phyloP scores from a whole-genome alignment of 768 basidiomycete genomes.

The Trametes cingulata region DNA sequence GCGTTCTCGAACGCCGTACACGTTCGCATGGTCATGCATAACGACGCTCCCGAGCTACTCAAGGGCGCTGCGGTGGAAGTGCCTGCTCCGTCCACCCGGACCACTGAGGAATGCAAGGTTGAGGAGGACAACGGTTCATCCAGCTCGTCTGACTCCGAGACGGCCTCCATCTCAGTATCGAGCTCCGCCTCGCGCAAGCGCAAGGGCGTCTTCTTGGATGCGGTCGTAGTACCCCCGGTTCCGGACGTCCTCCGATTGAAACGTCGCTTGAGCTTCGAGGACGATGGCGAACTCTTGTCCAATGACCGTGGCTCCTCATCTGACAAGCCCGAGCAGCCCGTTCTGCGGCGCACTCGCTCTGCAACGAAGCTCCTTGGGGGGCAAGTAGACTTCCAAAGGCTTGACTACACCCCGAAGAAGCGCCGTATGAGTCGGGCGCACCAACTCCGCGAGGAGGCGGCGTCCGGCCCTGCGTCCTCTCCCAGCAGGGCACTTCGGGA shows the following conservation, averaged over 20 bases:
- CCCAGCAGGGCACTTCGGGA: constrained; percentile 28
- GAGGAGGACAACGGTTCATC: neutral
- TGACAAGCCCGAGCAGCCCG: neutral
- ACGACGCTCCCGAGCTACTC: neutral
- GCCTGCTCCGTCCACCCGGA: neutral
- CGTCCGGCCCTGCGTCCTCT: constrained; percentile 14
- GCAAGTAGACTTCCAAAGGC: constrained; percentile 7
- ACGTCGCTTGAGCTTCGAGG: constrained; percentile 1
- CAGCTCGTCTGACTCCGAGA: neutral
- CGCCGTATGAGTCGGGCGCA: constrained; percentile 17
- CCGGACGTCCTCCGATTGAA: constrained; percentile 26
- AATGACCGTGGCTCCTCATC: constrained; percentile 1
- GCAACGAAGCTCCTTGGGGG: constrained; percentile 18
- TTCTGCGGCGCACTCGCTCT: constrained; percentile 20
- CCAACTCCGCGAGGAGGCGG: constrained; percentile 12
- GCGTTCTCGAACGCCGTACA: constrained; percentile 6
- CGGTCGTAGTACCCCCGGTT: constrained; percentile 49
- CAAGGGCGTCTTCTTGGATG: constrained; percentile 51
- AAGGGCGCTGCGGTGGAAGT: neutral
- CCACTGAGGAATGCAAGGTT: neutral
- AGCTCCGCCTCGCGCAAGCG: constrained; percentile 40
- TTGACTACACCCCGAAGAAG: constrained; percentile 16
- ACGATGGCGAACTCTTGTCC: neutral
- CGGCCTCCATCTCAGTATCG: neutral
- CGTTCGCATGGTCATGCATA: constrained; percentile 1